Conservation (phyloP, 2,329 filamentous ascomycete species). For the Teratosphaeria viscida region DNA sequence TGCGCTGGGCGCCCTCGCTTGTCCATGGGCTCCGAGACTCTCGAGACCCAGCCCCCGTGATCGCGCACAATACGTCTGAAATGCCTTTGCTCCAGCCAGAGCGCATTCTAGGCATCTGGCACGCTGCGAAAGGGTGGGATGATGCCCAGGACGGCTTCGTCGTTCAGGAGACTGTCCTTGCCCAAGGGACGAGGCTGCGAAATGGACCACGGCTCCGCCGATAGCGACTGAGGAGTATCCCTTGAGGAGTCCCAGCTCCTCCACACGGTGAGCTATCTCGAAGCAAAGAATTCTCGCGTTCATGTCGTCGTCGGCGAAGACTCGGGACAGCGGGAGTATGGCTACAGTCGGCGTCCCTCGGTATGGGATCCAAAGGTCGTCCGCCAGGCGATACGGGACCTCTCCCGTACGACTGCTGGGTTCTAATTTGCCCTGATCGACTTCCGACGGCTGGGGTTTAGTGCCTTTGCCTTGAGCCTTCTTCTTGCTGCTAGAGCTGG, state of each 20-base stretch:
- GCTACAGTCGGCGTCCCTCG: background rate
- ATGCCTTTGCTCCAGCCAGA: background rate
- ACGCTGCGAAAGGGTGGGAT: background rate
- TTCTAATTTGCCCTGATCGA: background rate
- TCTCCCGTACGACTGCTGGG: background rate
- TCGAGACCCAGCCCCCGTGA: background rate
- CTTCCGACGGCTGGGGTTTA: background rate
- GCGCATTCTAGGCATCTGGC: background rate
- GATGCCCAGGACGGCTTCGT: background rate
- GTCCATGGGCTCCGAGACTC: background rate
- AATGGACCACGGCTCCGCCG: background rate
- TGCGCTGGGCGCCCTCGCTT: background rate
- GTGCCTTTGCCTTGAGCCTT: background rate
- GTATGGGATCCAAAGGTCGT: background rate
- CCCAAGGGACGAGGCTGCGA: background rate
- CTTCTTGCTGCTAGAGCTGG: background rate
- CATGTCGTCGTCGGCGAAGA: background rate
- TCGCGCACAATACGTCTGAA: background rate
- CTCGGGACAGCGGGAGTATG: background rate
- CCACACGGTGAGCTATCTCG: background rate
- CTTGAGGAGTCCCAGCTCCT: background rate
- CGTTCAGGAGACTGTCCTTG: background rate
- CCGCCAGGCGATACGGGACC: background rate
- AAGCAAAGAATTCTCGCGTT: background rate
- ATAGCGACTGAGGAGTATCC: background rate